Evolutionary conservation across 345 rosid species (phyloP).

Genomic region (Erodium maritimum): DNA sequence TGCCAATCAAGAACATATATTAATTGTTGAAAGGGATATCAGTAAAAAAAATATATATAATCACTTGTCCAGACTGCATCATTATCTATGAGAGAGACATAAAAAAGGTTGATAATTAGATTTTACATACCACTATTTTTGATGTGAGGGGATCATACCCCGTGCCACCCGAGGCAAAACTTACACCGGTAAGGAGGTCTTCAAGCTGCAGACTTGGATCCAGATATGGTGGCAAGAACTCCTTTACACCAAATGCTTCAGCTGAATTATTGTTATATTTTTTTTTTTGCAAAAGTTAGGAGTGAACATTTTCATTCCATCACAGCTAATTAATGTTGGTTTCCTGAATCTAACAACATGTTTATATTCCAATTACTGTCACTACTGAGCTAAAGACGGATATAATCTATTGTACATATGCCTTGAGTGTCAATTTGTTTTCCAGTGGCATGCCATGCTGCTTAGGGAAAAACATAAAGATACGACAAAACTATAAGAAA

Average conservation of each 20-base stretch:
- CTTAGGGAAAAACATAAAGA: no score
- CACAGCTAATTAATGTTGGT: no score
- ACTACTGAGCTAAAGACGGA: no score
- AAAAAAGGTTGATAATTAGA: not conserved
- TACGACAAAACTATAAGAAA: no score
- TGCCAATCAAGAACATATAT: not conserved
- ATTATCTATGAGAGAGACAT: not conserved
- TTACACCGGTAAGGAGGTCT: constrained; percentile 56
- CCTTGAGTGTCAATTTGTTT: no score
- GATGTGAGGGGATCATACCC: constrained; percentile 54
- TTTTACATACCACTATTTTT: constrained; percentile 17
- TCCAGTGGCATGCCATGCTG: no score
- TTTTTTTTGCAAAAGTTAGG: not conserved
- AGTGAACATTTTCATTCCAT: not conserved
- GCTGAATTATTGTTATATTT: constrained; percentile 14
- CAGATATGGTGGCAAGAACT: constrained; percentile 42
- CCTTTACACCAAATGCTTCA: constrained; percentile 37
- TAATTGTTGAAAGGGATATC: not conserved
- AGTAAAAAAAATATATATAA: not conserved
- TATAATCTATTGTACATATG: no score
- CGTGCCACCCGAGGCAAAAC: constrained; percentile 46
- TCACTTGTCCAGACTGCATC: not conserved
- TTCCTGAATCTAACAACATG: no score
- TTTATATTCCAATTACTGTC: no score
- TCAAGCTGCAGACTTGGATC: constrained; percentile 31